phyloP scores from a whole-genome alignment of 108 stramenopile genomes.

The Cylindrotheca closterium region DNA sequence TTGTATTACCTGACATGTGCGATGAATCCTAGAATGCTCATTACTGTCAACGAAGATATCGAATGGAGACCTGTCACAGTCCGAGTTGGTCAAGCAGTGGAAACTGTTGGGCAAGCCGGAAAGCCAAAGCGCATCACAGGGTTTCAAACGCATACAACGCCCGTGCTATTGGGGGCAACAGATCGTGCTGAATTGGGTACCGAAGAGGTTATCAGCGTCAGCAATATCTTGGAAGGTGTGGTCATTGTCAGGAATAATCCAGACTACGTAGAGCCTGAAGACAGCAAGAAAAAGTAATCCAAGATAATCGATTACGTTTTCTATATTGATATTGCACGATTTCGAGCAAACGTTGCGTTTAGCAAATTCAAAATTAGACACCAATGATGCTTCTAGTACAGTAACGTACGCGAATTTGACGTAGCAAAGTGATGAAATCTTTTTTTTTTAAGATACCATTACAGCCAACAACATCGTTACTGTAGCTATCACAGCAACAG shows the following conservation, averaged over 20 bases:
- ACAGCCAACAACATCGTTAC: too few relatives aligned
- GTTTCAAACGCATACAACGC: slow-evolving; percentile 99
- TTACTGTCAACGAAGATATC: slow-evolving; percentile 92
- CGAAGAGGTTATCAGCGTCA: slow-evolving; percentile 87
- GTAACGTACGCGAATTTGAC: too few relatives aligned
- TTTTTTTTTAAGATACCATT: too few relatives aligned
- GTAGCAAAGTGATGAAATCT: too few relatives aligned
- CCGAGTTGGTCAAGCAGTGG: slow-evolving; percentile 98
- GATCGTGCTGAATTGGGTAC: slow-evolving; percentile 98
- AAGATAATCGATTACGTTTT: too few relatives aligned
- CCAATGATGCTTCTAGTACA: too few relatives aligned
- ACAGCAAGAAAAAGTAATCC: slow-evolving; percentile 22
- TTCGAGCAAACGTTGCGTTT: too few relatives aligned
- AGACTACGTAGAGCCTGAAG: slow-evolving; percentile 67
- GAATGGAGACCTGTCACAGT: slow-evolving; percentile 90
- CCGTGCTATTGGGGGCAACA: slow-evolving; percentile 90
- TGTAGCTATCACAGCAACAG: too few relatives aligned
- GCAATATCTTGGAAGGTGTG: slow-evolving; percentile 92
- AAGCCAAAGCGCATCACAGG: slow-evolving; percentile 99
- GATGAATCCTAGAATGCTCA: slow-evolving; percentile 98
- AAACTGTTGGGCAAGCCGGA: slow-evolving; percentile 99
- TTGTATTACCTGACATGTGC: slow-evolving; percentile 95
- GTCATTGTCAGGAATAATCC: slow-evolving; percentile 94
- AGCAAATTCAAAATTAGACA: too few relatives aligned
- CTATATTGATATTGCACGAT: too few relatives aligned